Evolutionary conservation across 805 yeast species (phyloP).

Genomic region (Ogataea philodendri): DNA sequence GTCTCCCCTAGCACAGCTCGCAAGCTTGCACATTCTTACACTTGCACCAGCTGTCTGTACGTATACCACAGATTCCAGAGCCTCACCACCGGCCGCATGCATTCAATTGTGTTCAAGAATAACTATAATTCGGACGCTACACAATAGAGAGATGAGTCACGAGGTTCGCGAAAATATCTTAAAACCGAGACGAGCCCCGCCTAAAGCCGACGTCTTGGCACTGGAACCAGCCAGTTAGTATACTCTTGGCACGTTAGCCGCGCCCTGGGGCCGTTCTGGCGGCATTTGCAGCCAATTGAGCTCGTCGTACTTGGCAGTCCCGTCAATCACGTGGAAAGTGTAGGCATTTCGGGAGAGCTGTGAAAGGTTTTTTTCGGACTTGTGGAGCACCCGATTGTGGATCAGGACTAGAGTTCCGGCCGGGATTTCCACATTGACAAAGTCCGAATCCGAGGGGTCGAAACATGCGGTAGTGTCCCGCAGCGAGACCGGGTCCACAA

Average conservation of each 20-base stretch:
- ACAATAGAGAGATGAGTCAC: too few species aligned
- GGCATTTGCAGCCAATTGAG: slow-evolving; percentile 81
- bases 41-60: too few species aligned
- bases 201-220: too few species aligned
- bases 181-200: too few species aligned
- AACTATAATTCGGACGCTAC: too few species aligned
- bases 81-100: too few species aligned
- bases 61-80: too few species aligned
- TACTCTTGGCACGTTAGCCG: slow-evolving; percentile 1
- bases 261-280: slow-evolving; percentile 34
- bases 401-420: slow-evolving; percentile 73
- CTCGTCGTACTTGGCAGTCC: slow-evolving; percentile 56
- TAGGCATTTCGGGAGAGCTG: slow-evolving; percentile 65
- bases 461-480: slow-evolving; percentile 25
- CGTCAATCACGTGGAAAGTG: slow-evolving; percentile 79
- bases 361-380: slow-evolving; percentile 60
- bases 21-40: too few species aligned
- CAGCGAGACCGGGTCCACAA: slow-evolving; percentile 35
- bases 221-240: too few species aligned
- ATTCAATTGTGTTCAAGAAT: too few species aligned
- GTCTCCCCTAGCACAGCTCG: too few species aligned
- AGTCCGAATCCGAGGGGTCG: slow-evolving; percentile 39
- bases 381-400: slow-evolving; percentile 69
- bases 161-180: background rate
- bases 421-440: slow-evolving; percentile 55